Percentiles rank a stretch among this genome's conserved stretches.
phyloP scores from a whole-genome alignment of 2,329 filamentous ascomycete genomes.

The Arthrobotrys musiformis region DNA sequence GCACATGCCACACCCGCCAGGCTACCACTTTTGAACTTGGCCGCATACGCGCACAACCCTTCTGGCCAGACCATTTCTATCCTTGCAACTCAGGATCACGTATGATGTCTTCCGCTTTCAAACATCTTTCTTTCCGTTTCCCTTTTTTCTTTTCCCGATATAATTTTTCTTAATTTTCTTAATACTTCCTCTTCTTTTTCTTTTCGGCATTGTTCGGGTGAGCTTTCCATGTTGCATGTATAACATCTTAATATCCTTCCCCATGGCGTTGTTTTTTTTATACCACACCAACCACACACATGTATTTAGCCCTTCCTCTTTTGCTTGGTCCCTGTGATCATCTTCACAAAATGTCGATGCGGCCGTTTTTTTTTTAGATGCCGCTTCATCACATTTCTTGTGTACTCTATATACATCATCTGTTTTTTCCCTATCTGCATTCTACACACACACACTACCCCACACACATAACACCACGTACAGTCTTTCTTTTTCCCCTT shows the following conservation, averaged over 20 bases:
- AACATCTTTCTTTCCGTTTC: slow-evolving; percentile 8
- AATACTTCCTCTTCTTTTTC: slow-evolving; percentile 22
- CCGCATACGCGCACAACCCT: slow-evolving; percentile 39
- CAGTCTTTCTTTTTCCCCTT: background rate
- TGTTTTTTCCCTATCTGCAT: background rate
- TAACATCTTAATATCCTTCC: slow-evolving; percentile 46
- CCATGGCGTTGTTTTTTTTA: slow-evolving; percentile 8
- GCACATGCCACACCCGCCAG: slow-evolving; percentile 29
- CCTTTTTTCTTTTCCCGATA: background rate
- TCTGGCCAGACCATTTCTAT: background rate
- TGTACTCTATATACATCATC: slow-evolving; percentile 23
- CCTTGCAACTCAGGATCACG: slow-evolving; percentile 7
- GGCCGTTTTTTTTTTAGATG: background rate
- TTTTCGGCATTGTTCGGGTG: slow-evolving; percentile 34
- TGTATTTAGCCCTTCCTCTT: slow-evolving; percentile 34
- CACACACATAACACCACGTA: background rate
- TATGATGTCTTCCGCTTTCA: slow-evolving; percentile 45
- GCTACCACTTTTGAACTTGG: slow-evolving; percentile 31
- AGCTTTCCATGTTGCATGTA: slow-evolving; percentile 30
- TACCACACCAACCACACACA: slow-evolving; percentile 23
- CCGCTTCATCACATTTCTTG: slow-evolving; percentile 13
- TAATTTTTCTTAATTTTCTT: slow-evolving; percentile 30
- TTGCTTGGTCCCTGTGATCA: background rate
- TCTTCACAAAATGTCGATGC: background rate
- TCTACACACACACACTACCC: background rate